Evolutionary conservation across 1,139 yeast species (phyloP), one percentile per base, ranked within the genome.

Genomic region (Pichia sp.): DNA sequence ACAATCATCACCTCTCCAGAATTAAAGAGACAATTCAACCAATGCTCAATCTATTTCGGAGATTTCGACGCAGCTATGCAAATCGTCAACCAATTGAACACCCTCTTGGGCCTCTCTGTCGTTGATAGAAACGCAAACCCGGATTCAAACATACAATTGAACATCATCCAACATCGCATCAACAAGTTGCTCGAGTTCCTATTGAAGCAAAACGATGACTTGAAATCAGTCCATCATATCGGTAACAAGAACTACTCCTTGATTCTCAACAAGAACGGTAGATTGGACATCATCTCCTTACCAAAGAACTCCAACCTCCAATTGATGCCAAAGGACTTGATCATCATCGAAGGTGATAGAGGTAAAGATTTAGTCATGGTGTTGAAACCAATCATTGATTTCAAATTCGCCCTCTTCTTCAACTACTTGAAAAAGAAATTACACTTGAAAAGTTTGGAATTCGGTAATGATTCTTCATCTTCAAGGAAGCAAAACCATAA

Each of bases 321-420:
- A 40, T 74, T 89, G 50, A 69, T 73, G 46, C 72, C 79, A 18
- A 85, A 86, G 40, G 97, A 91, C 65, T 76, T 91, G 60, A 96
- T 93, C 19, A 84, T 93, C 53, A 96, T 91, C 40, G 98, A 93
- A 65, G 99, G 98, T 24, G 99, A 93, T 63, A 76, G 99, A 46
- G 99, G 99, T 38, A 77, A 87, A 48, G 99, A 93, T 68, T 70
- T 93, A 53, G 98, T 96, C 31, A 79, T 82, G 65, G 81, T 93
- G 33, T 73, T 84, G 33, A 82, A 82, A 56, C 79, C 87, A 46
- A 71, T 77, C 46, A 77, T 91, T 38, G 76, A 84, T 7, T 72
- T 84, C 42, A 90, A 86, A 54, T 82, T 87, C 60, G 97, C 95
- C 1, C 79, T 88, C 34, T 75, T 87, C 53, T 79, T 93, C 62